Percentiles rank a stretch among this genome's conserved stretches.
These are phyloP conservation scores for Sphagnurus paluster DNA, from an alignment of 1,284 basidiomycete genomes.

Conservation along the genomic window DNA sequence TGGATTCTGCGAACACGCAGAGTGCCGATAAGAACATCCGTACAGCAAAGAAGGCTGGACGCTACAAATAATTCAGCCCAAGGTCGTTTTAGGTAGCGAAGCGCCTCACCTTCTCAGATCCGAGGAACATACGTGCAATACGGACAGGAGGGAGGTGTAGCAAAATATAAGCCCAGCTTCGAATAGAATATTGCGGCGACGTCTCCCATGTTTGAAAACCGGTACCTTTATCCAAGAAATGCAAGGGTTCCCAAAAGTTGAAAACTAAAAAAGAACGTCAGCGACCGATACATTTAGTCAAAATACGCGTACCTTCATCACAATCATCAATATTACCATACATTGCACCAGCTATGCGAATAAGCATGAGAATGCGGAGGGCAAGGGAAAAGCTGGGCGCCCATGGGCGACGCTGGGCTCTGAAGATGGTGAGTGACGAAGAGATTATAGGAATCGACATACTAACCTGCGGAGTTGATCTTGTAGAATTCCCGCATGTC, in stretches of 20 bases:
- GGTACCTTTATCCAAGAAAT: conserved; percentile 80
- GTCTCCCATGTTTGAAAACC: conserved; percentile 99
- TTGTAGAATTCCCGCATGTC: conserved; percentile 71
- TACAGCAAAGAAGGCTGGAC: conserved; percentile 86
- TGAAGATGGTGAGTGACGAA: conserved; percentile 26
- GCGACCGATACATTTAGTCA: too few species aligned
- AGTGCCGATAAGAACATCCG: conserved; percentile 78
- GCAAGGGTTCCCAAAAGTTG: conserved; percentile 99
- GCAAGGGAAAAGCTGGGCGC: conserved; percentile 82
- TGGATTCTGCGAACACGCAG: conserved; percentile 81
- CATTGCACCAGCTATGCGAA: conserved; percentile 89
- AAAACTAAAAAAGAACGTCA: conserved; percentile 65
- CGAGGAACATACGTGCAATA: conserved; percentile 39
- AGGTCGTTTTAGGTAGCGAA: too few species aligned
- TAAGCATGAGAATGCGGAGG: conserved; percentile 79
- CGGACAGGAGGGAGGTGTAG: conserved; percentile 68
- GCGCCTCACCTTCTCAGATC: conserved; percentile 60
- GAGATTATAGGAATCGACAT: not conserved
- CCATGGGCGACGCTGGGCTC: conserved; percentile 76
- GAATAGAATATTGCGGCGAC: conserved; percentile 85
- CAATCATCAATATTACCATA: conserved; percentile 96
- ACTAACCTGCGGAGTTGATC: conserved; percentile 71
- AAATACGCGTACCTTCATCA: conserved; percentile 81
- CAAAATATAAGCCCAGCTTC: conserved; percentile 93
- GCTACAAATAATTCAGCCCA: too few species aligned